Evolutionary conservation across 257 asterid species (phyloP).

Genomic region (Solanum sejunctum): DNA sequence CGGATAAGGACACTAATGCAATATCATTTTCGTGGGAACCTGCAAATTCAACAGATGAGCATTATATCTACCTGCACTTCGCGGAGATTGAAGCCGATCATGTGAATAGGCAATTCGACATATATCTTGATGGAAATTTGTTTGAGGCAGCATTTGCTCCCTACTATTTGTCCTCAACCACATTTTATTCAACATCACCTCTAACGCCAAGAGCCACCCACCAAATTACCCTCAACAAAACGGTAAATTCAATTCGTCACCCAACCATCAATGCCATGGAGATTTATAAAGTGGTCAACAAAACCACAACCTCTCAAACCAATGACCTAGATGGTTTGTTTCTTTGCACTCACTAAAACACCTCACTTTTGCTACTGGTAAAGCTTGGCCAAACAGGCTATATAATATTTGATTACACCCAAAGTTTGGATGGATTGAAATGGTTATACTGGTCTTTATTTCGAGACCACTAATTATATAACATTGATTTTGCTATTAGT

Average conservation of each 20-base stretch:
- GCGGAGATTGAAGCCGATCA: not conserved
- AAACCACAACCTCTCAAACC: not conserved
- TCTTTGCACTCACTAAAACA: not conserved
- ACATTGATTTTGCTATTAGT: not conserved
- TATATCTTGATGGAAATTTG: not conserved
- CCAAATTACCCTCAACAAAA: not conserved
- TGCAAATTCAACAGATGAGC: not conserved
- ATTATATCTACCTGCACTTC: not conserved
- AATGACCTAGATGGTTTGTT: slow-evolving; percentile 5
- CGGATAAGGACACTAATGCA: not conserved
- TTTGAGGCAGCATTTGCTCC: not conserved
- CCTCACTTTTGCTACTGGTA: not conserved
- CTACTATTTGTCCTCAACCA: not conserved
- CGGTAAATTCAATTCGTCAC: slow-evolving; percentile 1
- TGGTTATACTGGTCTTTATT: no score
- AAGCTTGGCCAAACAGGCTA: not conserved
- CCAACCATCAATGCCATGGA: slow-evolving; percentile 8
- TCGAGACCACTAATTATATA: not conserved
- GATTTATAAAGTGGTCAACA: not conserved
- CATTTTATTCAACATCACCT: not conserved
- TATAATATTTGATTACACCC: no score
- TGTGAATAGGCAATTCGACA: not conserved
- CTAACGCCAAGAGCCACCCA: not conserved
- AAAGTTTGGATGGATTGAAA: not conserved
- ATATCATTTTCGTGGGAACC: not conserved